Evolutionary conservation across 306 rosid species (phyloP).

Genomic region (Oemleria cerasiformis): DNA sequence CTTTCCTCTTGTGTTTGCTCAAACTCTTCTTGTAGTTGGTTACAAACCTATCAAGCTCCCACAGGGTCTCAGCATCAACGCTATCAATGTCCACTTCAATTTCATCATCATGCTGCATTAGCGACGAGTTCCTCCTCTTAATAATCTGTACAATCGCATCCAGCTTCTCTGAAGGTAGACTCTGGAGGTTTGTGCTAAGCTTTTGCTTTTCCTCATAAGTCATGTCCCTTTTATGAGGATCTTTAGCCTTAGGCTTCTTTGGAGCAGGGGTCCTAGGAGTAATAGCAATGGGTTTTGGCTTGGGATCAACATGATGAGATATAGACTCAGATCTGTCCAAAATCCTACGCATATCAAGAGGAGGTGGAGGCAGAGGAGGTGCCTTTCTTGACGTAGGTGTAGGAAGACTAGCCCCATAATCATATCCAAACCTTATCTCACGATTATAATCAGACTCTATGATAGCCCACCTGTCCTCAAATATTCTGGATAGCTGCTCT

Average conservation of each 20-base stretch:
- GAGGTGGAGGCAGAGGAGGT: slow-evolving; percentile 51
- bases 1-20: slow-evolving; percentile 88
- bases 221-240: slow-evolving; percentile 91
- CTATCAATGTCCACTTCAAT: slow-evolving; percentile 95
- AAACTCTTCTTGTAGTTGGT: slow-evolving; percentile 91
- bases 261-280: slow-evolving; percentile 92
- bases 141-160: slow-evolving; percentile 82
- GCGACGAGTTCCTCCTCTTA: slow-evolving; percentile 67
- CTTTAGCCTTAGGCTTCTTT: slow-evolving; percentile 96
- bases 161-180: slow-evolving; percentile 76
- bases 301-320: slow-evolving; percentile 39
- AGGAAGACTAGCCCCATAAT: slow-evolving; percentile 45
- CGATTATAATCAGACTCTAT: slow-evolving; percentile 83
- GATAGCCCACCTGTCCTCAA: slow-evolving; percentile 89
- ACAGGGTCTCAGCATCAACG: slow-evolving; percentile 85
- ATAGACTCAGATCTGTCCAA: slow-evolving; percentile 74
- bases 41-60: slow-evolving; percentile 97
- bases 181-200: slow-evolving; percentile 76
- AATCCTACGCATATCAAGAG: slow-evolving; percentile 79
- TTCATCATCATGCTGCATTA: slow-evolving; percentile 79
- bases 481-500: slow-evolving; percentile 63
- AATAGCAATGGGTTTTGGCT: slow-evolving; percentile 43
- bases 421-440: slow-evolving; percentile 59
- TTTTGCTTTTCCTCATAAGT: slow-evolving; percentile 86
- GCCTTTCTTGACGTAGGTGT: slow-evolving; percentile 72